phyloP scores from a whole-genome alignment of 495 filamentous ascomycete genomes.

The Hyaloscypha finlandica region DNA sequence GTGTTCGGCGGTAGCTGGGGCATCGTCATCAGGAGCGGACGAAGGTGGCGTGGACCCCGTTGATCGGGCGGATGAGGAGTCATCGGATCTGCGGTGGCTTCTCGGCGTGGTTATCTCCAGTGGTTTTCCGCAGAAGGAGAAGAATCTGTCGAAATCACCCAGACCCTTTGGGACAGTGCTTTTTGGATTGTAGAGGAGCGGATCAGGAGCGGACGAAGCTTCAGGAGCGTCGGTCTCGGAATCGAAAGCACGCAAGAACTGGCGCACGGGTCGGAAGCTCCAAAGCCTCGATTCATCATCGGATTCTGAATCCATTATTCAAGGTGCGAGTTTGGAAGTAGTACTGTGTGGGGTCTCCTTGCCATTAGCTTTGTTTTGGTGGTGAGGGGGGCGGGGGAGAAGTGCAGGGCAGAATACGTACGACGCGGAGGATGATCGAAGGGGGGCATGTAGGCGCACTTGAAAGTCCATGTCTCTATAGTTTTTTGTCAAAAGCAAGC shows the following conservation, averaged over 20 bases:
- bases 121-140: conserved; percentile 14
- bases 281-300: neutral
- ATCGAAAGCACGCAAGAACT: conserved; percentile 8
- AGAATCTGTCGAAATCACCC: conserved; percentile 27
- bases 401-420: neutral
- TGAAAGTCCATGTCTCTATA: neutral
- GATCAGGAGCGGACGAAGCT: neutral
- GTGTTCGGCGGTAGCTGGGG: neutral
- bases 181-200: conserved; percentile 14
- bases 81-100: conserved; percentile 1
- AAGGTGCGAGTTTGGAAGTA: neutral
- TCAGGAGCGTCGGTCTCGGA: neutral
- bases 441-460: neutral
- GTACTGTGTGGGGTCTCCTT: neutral
- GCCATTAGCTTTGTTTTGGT: neutral
- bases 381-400: neutral
- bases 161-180: conserved; percentile 9
- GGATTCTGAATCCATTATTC: conserved; percentile 13
- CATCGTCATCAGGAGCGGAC: conserved; percentile 15
- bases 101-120: neutral
- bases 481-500: too few species aligned
- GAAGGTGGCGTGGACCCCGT: conserved; percentile 16
- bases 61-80: conserved; percentile 11
- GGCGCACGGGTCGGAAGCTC: conserved; percentile 7
- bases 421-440: neutral